Evolutionary conservation across 2,329 filamentous ascomycete species (phyloP).

Genomic region (Penicillium sp.): DNA sequence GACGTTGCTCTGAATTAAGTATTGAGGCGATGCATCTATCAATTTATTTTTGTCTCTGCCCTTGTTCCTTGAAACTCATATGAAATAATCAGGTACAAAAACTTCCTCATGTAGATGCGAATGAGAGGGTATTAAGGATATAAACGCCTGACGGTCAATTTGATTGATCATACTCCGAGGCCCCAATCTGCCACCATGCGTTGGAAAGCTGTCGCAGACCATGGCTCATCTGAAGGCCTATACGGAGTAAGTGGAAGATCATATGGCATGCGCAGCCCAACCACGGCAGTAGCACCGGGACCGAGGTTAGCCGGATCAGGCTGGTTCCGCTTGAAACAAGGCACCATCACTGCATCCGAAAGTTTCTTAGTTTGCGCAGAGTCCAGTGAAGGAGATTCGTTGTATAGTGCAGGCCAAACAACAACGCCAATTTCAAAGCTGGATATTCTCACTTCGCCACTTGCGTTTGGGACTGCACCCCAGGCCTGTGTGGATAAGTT

Average conservation of each 20-base stretch:
- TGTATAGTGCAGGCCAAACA: constrained; percentile 68
- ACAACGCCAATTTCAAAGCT: constrained; percentile 84
- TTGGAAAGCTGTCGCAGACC: constrained; percentile 68
- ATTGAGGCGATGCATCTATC: too few species aligned
- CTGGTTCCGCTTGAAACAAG: constrained; percentile 63
- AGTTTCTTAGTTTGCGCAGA: neutral
- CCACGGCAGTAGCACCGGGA: constrained; percentile 35
- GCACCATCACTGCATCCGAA: constrained; percentile 59
- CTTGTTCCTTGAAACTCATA: too few species aligned
- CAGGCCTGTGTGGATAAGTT: constrained; percentile 88
- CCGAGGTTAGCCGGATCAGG: constrained; percentile 34
- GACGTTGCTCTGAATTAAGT: too few species aligned
- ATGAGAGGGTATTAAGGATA: too few species aligned
- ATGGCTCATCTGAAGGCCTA: constrained; percentile 63
- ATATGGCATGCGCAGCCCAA: constrained; percentile 82
- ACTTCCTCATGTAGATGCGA: too few species aligned
- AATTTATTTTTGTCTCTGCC: too few species aligned
- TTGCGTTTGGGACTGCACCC: constrained; percentile 63
- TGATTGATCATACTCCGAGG: neutral
- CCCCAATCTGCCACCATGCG: neutral
- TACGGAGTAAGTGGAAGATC: constrained; percentile 72
- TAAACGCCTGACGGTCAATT: too few species aligned
- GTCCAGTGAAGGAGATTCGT: constrained; percentile 11
- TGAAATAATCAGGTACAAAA: too few species aligned
- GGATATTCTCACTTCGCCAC: constrained; percentile 66